Evolutionary conservation across 1,284 basidiomycete species (phyloP), one percentile per base, ranked within the genome.

Genomic region (Porodaedalea pini): DNA sequence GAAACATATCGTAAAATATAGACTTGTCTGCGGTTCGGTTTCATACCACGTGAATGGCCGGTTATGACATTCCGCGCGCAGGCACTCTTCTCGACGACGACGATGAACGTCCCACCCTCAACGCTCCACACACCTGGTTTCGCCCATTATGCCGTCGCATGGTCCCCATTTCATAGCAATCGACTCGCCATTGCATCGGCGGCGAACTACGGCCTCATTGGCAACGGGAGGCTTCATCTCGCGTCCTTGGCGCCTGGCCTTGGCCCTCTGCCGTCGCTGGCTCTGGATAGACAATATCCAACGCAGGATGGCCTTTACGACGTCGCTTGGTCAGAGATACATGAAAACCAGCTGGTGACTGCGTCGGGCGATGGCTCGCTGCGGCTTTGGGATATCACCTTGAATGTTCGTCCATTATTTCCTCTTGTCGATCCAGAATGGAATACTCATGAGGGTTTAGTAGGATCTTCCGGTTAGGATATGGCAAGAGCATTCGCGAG

Each of bases 221-320:
- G 96, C 15, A 98, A 98, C 71, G 96, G 96, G 1, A 78, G 93
- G 29, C 70, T 96, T 44, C 88, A 93, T 69, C 71, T 94, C 25
- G 77, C 84, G 47, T 81, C 82, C 6, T 68, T 84, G 21, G 73
- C 71, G 21, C 76, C 77, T 19, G 77, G 73, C 4, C 78, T 78
- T 0, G 77, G 74, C 3, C 75, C 81, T 10, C 54, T 70, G 19
- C 72, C 76, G 25, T 68, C 63, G 27, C 62, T 87, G 56, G 76
- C 72, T 23, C 61, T 90, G 29, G 87, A 92, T 62, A 90, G 88
- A 73, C 75, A 78, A 62, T 98, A 90, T 67, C 93, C 97, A 70
- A 92, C 95, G 0, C 93, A 97, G 70, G 95, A 98, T 69, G 93
- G 90, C 0, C 75, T 98, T 2, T 98, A 92, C 70, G 94, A 96